A percentile compares a stretch with the other conserved stretches of the same genome.
Evolutionary conservation across 257 asterid genomes (phyloP).

Genomic region (Scutellaria baicalensis): DNA sequence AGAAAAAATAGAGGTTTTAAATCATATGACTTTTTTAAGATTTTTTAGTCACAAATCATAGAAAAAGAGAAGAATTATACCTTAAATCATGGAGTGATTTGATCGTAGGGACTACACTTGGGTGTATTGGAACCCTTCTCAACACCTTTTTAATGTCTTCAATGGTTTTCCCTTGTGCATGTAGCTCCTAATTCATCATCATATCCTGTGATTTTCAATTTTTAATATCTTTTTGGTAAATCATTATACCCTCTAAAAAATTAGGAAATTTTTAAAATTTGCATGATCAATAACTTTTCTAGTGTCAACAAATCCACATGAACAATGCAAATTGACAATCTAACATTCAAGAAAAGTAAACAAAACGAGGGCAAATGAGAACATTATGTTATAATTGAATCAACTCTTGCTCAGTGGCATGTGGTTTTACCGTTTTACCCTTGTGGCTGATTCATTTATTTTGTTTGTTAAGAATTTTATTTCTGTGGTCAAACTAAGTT

Average conservation of each 20-base stretch:
- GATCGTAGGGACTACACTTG: constrained; percentile 45
- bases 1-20: constrained; percentile 14
- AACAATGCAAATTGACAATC: not conserved
- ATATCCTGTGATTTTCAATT: constrained; percentile 29
- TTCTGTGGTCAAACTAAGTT: constrained; percentile 3
- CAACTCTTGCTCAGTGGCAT: not conserved
- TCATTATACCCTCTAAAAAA: not conserved
- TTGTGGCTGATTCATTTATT: not conserved
- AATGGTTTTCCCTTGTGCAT: constrained; percentile 41
- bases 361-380: too few relatives aligned
- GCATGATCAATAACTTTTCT: not conserved
- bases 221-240: not conserved
- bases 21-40: not conserved
- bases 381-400: too few relatives aligned
- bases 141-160: constrained; percentile 45
- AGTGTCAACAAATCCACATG: not conserved
- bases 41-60: not conserved
- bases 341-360: too few relatives aligned
- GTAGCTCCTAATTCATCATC: constrained; percentile 58
- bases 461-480: not conserved
- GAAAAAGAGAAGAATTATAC: constrained; percentile 9
- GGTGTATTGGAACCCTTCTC: constrained; percentile 39
- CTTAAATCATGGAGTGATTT: constrained; percentile 53
- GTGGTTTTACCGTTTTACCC: not conserved
- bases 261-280: not conserved